Evolutionary conservation across 192 early-diverging fungal species (phyloP), one percentile per base, ranked within the genome.

Genomic region (Coemansia sp.): DNA sequence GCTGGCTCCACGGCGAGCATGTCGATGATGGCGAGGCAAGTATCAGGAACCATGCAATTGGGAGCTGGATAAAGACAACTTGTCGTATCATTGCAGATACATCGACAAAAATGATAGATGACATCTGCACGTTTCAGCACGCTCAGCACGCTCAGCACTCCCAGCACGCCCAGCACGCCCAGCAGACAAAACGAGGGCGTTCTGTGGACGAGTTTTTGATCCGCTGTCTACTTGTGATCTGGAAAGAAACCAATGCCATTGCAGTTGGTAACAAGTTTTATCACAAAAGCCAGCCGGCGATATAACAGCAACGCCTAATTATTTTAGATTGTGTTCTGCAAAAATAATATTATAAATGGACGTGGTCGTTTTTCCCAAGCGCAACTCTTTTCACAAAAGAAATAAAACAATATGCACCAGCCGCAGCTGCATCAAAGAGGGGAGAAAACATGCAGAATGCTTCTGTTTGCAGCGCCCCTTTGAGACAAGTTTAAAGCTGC

Each of bases 1-100:
- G 74, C 32, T 75, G 74, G 74, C 74, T 58, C 5, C 51, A 68
- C 13, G 74, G 74, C 64, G 50, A 64, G 42, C 51, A 56, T 5
- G 43, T 42, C 5, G 53, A 41, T 13, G 48, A 42, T 1, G 53
- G 20, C 17, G 32, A 44, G 12, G 38, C 45, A 10, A 4, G 39
- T 13, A 63, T 19, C 25, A 17, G 39, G 56, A 16, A 57, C 22
- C 0, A 20, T 48, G 67, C 67, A 13, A 60, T 65, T 14, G 14
- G 50, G 11, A 40, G 17, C 20, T 75, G 74, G 74, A 25, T 70
- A 42, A 38, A 41, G 17, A 60, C 60, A 1, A 60, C 68, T 14
- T 75, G 74, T 45, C 56, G 64, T 45, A 45, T 44, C 38, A 7
- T 70, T 6, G 43, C 54, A 54, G 49, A 32, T 50, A 40, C 40